Base-by-base conservation (phyloP, 1,284 basidiomycete species). In the Cryptococcus sp. region DNA sequence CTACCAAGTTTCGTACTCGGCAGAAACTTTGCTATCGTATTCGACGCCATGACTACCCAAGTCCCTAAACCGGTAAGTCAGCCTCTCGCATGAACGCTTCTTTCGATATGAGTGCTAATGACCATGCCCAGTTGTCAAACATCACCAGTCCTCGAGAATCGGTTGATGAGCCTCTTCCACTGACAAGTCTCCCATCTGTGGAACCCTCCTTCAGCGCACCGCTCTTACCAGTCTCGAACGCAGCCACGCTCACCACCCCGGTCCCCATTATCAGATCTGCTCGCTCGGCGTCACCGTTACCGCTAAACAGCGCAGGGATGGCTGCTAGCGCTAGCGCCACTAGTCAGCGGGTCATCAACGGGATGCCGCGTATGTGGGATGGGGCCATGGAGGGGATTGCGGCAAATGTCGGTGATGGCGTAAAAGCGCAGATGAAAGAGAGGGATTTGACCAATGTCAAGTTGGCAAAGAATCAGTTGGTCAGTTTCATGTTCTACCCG, bases 1-100 rank as follows among this genome's bases (percentile, higher is more conserved):
- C 81, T 93, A 1, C 91, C 91, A 5, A 89, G 86, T 63, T 93
- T 94, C 66, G 91, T 94, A 0, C 84, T 93, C 7, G 91, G 91
- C 0, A 80, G 90, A 47, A 91, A 94, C 72, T 94, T 94, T 74
- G 90, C 89, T 58, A 81, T 87, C 10, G 88, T 92, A 1, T 93
- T 90, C 87, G 89, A 92, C 60, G 83, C 83, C 20, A 90, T 93
- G 75, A 68, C 67, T 17, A 62, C 57, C 26, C 70, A 71, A 47
- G 61, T 61, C 17, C 58, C 59, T 26, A 62, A 55, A 20, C 60
- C 60, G 29, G 71, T 71, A 54, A 62, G 69, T 34, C 29, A 34
- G 29, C 29, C 3, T 5, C 29, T 2, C 8, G 2, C 3, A 34
- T 34, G 63, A 17, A 1, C 40, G 11, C 25, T 38, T 26, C 44